These are phyloP conservation scores for Phytopythium litorale DNA, from an alignment of 352 stramenopile genomes.

Conservation along the genomic window DNA sequence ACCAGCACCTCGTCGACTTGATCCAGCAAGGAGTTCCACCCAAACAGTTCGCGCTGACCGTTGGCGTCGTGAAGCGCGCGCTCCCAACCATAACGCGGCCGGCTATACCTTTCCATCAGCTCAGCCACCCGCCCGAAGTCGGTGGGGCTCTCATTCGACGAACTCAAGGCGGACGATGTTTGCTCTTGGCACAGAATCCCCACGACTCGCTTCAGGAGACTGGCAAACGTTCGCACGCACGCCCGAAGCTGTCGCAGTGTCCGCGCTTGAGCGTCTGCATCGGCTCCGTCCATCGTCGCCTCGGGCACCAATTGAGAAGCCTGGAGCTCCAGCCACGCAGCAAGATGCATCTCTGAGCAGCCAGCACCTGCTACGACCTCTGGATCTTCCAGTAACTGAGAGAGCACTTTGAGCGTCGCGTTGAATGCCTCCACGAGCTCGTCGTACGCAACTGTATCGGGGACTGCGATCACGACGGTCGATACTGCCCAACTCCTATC, in stretches of 20 bases:
- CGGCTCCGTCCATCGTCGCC: constrained; percentile 4
- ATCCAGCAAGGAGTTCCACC: constrained; percentile 30
- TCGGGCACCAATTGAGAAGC: constrained; percentile 14
- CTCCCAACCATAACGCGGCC: constrained; percentile 10
- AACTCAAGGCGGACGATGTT: not conserved
- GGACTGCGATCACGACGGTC: constrained; percentile 32
- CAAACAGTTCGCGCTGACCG: constrained; percentile 20
- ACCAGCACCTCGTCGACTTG: constrained; percentile 16
- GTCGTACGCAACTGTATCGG: constrained; percentile 34
- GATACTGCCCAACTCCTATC: constrained; percentile 24
- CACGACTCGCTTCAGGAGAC: not conserved
- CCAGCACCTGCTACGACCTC: constrained; percentile 43
- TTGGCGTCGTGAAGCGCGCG: not conserved
- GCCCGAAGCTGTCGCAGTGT: constrained; percentile 29
- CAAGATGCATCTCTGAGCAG: constrained; percentile 48
- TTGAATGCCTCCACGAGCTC: constrained; percentile 42
- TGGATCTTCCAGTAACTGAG: constrained; percentile 28
- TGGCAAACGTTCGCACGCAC: constrained; percentile 21
- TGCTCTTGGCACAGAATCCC: not conserved
- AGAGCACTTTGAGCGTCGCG: constrained; percentile 35
- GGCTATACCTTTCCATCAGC: constrained; percentile 24
- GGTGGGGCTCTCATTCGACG: constrained; percentile 11
- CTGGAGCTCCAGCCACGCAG: constrained; percentile 28
- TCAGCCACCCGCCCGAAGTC: constrained; percentile 19
- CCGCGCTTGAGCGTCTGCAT: not conserved